Base-by-base conservation (phyloP, 176 grass and related monocot genomes). In the Juncus inflexus region DNA sequence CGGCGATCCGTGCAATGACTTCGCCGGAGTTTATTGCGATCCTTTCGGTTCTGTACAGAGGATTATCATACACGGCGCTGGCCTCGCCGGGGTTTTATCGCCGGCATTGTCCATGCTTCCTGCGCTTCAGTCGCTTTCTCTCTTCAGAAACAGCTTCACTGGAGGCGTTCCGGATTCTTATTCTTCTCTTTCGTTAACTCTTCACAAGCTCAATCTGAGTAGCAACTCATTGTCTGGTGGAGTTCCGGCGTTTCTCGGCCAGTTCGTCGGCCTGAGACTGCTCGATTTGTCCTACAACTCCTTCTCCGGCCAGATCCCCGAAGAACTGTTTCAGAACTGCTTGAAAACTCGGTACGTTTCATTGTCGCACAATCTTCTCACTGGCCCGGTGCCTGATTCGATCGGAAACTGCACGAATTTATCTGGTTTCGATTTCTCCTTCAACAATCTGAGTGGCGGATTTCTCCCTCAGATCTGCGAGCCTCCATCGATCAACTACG, bases 131-230 rank as follows among this genome's bases (percentile, higher is more conserved):
- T 86, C 82, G 19, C 2, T 99, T 66, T 99, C 94, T 2, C 88
- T 99, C 63, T 99, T 99, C 69, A 80, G 65, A 0, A 99, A 99
- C 78, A 4, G 69, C 2, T 78, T 99, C 64, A 12, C 83, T 36
- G 94, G 89, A 55, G 62, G 15, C 4, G 56, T 99, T 40, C 94
- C 94, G 2, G 1, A 64, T 0, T 2, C n/a, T 43, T 86, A 63
- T 75, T 2, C 14, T 9, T 11, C 72, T 10, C 80, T 99, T 12
- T 41, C 47, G 2, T 13, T 43, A 42, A 86, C 83, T 45, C 85
- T 99, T 35, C 89, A 50, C 76, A 99, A 99, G 78, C 89, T 99
- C 63, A 99, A 99, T 77, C 85, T 99, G 68, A 92, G 88, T 81
- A 80, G 78, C 16, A 99, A 99, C 85, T 70, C 81, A 9, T 59